A percentile compares a stretch with the other conserved stretches of the same genome.
phyloP scores from a whole-genome alignment of 2,329 filamentous ascomycete species.

The Pezicula neosporulosa region DNA sequence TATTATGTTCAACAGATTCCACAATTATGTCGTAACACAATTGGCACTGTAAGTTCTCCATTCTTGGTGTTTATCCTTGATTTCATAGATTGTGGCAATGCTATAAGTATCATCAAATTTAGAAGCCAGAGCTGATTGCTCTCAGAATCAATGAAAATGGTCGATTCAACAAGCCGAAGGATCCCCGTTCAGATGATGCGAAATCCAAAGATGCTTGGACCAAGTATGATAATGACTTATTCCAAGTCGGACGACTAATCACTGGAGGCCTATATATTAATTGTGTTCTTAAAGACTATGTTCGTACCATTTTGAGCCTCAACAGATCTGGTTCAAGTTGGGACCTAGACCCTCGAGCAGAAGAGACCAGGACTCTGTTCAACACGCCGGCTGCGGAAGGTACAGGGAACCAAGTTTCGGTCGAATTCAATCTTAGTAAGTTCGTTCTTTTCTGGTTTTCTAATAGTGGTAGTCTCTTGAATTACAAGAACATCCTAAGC shows the following conservation, averaged over 20 bases:
- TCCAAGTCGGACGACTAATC: constrained; percentile 74
- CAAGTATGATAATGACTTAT: constrained; percentile 74
- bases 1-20: constrained; percentile 71
- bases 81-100: too few relatives aligned
- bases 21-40: constrained; percentile 80
- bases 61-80: background rate
- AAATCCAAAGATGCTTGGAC: constrained; percentile 49
- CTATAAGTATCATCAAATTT: too few relatives aligned
- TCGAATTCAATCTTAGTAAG: constrained; percentile 75
- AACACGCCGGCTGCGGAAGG: constrained; percentile 62
- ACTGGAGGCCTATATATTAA: constrained; percentile 76
- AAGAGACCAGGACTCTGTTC: constrained; percentile 51
- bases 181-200: constrained; percentile 37
- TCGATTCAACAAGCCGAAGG: constrained; percentile 66
- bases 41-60: constrained; percentile 48
- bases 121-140: too few relatives aligned
- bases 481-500: too few relatives aligned
- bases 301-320: constrained; percentile 56
- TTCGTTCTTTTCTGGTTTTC: background rate
- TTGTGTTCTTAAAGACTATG: constrained; percentile 74
- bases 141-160: constrained; percentile 75
- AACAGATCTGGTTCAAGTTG: constrained; percentile 41
- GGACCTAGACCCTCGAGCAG: constrained; percentile 67
- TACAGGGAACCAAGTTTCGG: constrained; percentile 78
- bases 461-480: too few relatives aligned